Evolutionary conservation across 176 grass and related monocot genomes (phyloP), one percentile per base, ranked within the genome.

Genomic region (Phragmites australis): DNA sequence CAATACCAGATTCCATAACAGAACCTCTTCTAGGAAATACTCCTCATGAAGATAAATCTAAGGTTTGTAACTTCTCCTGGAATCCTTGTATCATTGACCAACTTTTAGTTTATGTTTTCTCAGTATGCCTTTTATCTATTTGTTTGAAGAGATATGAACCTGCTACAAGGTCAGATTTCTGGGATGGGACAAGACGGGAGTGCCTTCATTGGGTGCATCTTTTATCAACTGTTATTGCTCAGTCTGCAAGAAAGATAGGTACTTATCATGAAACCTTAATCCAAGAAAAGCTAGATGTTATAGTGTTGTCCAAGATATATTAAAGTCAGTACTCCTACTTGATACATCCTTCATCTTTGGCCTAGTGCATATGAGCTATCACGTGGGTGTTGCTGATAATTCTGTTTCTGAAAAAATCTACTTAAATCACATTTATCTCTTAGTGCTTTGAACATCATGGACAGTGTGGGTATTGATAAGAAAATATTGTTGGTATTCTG

Each of bases 11-110:
- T 58, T 64, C 72, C 26, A 29, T 26, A 29, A 81, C 37, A 40
- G 87, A 81, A 30, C 82, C 87, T 81, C 87, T 89, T 72, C 55
- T 89, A 57, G 72, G 72, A 81, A 71, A 30, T 21, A 18, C 3
- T 40, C 12, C 29, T 22, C 72, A 31, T 17, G 65, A 56, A 76
- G 80, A 55, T 32, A 81, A 89, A 82, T 25, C 65, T n/a, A 69
- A 89, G 56, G 87, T 82, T 49, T 23, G 72, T 47, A 48, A 46
- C 18, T 10, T 45, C 60, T 55, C 13, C 55, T 48, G 12, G 31
- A 72, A n/a, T 21, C 6, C 18, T 65, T 49, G 22, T 8, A 14
- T 21, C 58, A 30, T 63, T 22, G 17, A 32, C 13, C 31, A 48
- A n/a, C 3, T 54, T 37, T 40, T 65, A n/a, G 4, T 54, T 49